Evolutionary conservation across 345 rosid genomes (phyloP).

Genomic region (Hypericum androsaemum): DNA sequence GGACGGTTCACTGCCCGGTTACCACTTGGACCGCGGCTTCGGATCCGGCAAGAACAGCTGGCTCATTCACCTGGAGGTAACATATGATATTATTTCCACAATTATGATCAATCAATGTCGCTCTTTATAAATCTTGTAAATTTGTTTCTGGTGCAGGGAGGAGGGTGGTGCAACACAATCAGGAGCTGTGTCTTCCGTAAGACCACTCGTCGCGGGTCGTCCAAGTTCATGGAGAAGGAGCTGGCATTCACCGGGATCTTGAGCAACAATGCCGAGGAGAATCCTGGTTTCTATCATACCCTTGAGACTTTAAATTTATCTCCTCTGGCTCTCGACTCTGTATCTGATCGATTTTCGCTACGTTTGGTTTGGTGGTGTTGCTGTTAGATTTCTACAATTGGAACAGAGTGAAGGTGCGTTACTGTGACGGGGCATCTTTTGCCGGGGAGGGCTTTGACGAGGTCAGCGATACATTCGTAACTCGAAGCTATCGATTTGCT

Average conservation of each 20-base stretch:
- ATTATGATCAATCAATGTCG: background rate
- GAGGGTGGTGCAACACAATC: constrained; percentile 26
- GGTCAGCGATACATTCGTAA: constrained; percentile 10
- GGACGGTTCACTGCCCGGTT: constrained; percentile 26
- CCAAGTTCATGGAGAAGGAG: constrained; percentile 19
- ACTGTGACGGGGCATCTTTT: constrained; percentile 30
- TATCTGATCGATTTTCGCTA: background rate
- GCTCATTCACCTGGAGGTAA: constrained; percentile 24
- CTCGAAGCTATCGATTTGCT: background rate
- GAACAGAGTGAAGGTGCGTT: constrained; percentile 22
- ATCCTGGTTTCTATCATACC: constrained; percentile 16
- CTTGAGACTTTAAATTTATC: background rate
- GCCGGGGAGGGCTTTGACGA: constrained; percentile 16
- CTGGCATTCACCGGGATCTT: constrained; percentile 24
- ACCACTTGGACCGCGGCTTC: constrained; percentile 25
- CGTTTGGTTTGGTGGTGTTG: background rate
- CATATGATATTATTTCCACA: background rate
- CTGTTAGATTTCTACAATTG: constrained; percentile 25
- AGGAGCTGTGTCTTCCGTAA: constrained; percentile 19
- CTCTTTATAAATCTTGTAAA: background rate
- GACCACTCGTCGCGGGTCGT: constrained; percentile 27
- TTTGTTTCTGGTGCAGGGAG: constrained; percentile 24
- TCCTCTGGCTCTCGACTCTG: background rate
- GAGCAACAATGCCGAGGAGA: constrained; percentile 20
- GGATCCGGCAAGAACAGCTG: constrained; percentile 23